These are phyloP conservation scores for Wickerhamiella allomyrinae DNA, from an alignment of 805 yeast species.

Conservation along the genomic window DNA sequence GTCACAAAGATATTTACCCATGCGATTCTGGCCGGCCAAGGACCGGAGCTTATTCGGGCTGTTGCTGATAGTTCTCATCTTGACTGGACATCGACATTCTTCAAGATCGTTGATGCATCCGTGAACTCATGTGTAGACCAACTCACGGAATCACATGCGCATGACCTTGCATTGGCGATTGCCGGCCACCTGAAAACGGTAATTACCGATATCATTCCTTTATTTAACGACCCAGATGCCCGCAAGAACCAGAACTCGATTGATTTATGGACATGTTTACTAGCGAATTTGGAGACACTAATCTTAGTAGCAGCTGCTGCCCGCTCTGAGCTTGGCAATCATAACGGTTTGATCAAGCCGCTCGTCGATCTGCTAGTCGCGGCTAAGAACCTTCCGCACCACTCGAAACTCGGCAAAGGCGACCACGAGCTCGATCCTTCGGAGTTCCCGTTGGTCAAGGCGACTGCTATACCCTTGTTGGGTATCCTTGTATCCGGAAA, in stretches of 20 bases:
- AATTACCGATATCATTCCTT: neutral
- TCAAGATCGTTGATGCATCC: constrained; percentile 6
- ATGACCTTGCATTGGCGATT: neutral
- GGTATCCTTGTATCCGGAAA: constrained; percentile 42
- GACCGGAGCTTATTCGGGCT: neutral
- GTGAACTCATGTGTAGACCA: neutral
- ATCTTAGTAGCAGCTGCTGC: constrained; percentile 2
- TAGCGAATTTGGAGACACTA: constrained; percentile 5
- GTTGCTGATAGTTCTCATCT: too few species aligned
- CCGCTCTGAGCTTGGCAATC: neutral
- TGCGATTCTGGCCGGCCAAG: neutral
- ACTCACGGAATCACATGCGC: neutral
- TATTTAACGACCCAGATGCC: neutral
- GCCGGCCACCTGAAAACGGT: neutral
- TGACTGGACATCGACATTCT: neutral
- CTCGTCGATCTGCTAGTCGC: constrained; percentile 3
- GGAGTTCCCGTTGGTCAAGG: constrained; percentile 33
- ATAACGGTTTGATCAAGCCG: neutral
- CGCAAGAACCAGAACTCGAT: neutral
- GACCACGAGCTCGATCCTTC: constrained; percentile 5
- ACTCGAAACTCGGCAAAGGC: constrained; percentile 5
- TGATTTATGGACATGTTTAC: constrained; percentile 4
- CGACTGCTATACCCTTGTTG: constrained; percentile 50
- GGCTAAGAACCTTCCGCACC: constrained; percentile 6
- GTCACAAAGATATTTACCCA: neutral